These are phyloP conservation scores for Sclerotinia glacialis DNA, from an alignment of 2,329 filamentous ascomycete genomes.

Conservation along the genomic window DNA sequence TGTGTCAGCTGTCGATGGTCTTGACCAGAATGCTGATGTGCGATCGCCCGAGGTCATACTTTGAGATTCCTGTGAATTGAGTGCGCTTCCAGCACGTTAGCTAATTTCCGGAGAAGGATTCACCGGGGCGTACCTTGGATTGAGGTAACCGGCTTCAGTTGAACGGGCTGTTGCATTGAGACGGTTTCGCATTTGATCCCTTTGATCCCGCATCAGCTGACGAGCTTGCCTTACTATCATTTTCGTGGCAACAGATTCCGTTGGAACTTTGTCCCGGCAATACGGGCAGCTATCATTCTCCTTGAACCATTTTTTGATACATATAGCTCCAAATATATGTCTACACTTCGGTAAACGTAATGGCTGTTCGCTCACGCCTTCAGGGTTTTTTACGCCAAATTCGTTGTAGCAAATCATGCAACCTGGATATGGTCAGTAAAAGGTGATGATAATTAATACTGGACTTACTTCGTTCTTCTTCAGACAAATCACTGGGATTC, in stretches of 20 bases:
- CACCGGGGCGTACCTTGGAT: background rate
- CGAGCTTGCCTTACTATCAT: conserved; percentile 21
- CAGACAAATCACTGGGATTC: conserved; percentile 33
- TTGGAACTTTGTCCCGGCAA: conserved; percentile 59
- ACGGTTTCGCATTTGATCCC: background rate
- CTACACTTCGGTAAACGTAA: conserved; percentile 60
- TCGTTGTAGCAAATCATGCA: conserved; percentile 66
- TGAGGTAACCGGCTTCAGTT: background rate
- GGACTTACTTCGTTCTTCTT: conserved; percentile 36
- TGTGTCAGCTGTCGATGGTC: background rate
- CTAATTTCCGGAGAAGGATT: background rate
- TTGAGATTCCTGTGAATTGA: conserved; percentile 9
- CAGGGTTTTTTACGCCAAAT: conserved; percentile 55
- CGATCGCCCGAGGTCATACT: background rate
- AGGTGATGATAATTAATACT: background rate
- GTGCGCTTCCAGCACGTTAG: conserved; percentile 8
- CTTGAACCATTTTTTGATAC: conserved; percentile 64
- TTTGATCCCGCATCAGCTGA: background rate
- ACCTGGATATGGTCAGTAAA: conserved; percentile 41
- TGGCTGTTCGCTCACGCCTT: conserved; percentile 56
- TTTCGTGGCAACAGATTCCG: conserved; percentile 41
- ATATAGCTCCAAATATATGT: conserved; percentile 62
- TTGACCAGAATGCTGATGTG: background rate
- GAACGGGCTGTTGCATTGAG: background rate
- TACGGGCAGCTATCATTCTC: conserved; percentile 63